Percentiles rank a stretch among this genome's conserved stretches.
Conservation (phyloP, 345 rosid genomes). For the Excoecaria cochinchinensis region DNA sequence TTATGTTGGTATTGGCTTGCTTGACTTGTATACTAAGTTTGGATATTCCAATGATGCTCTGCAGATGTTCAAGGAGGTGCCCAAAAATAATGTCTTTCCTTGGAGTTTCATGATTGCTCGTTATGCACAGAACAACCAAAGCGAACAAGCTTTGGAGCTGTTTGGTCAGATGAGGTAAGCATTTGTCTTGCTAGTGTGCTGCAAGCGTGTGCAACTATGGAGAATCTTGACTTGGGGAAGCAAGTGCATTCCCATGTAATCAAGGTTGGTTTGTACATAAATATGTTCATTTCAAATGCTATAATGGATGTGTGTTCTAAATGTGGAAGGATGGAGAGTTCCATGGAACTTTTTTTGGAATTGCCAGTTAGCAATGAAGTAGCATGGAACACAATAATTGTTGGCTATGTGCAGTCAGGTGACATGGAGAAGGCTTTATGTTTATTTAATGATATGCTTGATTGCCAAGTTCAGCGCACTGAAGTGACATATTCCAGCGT, state of each 20-base stretch:
- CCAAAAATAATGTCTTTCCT: slow-evolving; percentile 64
- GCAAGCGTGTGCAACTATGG: slow-evolving; percentile 62
- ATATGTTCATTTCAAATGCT: slow-evolving; percentile 72
- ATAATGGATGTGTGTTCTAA: slow-evolving; percentile 79
- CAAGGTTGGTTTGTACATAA: slow-evolving; percentile 46
- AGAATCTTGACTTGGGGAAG: slow-evolving; percentile 49
- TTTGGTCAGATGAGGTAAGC: slow-evolving; percentile 64
- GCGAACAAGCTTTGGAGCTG: slow-evolving; percentile 54
- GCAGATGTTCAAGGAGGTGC: slow-evolving; percentile 66
- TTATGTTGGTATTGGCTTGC: slow-evolving; percentile 63
- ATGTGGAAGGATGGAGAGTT: slow-evolving; percentile 61
- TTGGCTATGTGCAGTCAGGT: slow-evolving; percentile 56
- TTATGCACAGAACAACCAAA: slow-evolving; percentile 55
- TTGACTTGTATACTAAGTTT: slow-evolving; percentile 59
- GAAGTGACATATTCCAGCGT: slow-evolving; percentile 80
- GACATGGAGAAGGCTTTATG: slow-evolving; percentile 57
- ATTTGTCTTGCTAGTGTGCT: slow-evolving; percentile 61
- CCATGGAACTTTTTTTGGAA: slow-evolving; percentile 57
- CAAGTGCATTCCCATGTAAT: slow-evolving; percentile 65
- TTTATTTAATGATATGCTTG: slow-evolving; percentile 58
- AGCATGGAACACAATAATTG: slow-evolving; percentile 85
- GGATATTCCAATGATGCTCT: slow-evolving; percentile 47
- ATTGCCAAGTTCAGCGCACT: slow-evolving; percentile 48
- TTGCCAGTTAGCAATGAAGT: slow-evolving; percentile 54
- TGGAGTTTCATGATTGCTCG: slow-evolving; percentile 95